Evolutionary conservation across 257 asterid genomes (phyloP).

Genomic region (Cruciata laevipes): DNA sequence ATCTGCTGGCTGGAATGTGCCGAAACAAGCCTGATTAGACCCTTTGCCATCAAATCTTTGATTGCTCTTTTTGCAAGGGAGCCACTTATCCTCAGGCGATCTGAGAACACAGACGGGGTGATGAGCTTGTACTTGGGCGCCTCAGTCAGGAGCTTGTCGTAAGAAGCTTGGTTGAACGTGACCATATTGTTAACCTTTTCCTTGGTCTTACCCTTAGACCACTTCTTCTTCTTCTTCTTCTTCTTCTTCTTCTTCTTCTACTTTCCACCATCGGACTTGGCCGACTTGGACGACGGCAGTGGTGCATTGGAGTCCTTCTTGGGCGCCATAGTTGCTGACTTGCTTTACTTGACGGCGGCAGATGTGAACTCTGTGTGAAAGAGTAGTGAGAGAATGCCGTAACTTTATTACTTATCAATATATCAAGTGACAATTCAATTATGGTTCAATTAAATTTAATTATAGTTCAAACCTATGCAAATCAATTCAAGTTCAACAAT

Average conservation of each 20-base stretch:
- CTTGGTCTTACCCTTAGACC: conserved; percentile 92
- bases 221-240: too few species aligned
- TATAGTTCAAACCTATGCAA: too few species aligned
- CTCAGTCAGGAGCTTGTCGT: conserved; percentile 73
- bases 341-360: not conserved
- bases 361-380: not conserved
- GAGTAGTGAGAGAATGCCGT: not conserved
- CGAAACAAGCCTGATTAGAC: conserved; percentile 67
- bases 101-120: conserved; percentile 86
- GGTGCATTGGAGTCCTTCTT: conserved; percentile 76
- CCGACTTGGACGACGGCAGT: conserved; percentile 88
- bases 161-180: conserved; percentile 71
- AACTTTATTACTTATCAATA: too few species aligned
- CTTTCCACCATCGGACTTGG: conserved; percentile 88
- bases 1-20: conserved; percentile 89
- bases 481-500: too few species aligned
- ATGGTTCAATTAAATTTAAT: too few species aligned
- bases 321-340: conserved; percentile 74
- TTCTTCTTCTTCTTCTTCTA: conserved; percentile 99
- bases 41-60: conserved; percentile 60
- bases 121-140: conserved; percentile 92
- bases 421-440: too few species aligned
- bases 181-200: conserved; percentile 98
- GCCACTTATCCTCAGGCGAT: conserved; percentile 93
- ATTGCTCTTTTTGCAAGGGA: conserved; percentile 87